Base-by-base conservation (phyloP, 345 rosid genomes). In the Hibiscus tridactylites region DNA sequence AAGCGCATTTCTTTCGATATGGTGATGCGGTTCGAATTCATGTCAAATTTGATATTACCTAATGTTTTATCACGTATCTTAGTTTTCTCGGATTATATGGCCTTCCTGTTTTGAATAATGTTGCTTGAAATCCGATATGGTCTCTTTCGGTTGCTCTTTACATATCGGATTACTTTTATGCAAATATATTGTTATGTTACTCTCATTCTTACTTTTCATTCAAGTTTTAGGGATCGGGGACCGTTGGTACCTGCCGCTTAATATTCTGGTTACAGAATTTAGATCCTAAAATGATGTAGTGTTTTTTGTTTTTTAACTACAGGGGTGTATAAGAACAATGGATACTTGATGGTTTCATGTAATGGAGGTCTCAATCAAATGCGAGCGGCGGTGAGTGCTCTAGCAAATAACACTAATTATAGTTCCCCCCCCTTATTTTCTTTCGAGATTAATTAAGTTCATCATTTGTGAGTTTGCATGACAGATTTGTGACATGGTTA, bases 241-340 rank as follows among this genome's bases (percentile, higher is more conserved):
- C 17, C 19, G 3, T 46, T 24, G 19, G 7, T 50, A 3, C 42
- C 3, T 16, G 21, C 61, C 12, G 0, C 28, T 15, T 49, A 46
- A 47, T 65, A 15, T 44, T 44, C 15, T 65, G 33, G 42, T 67
- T 28, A 7, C 26, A 6, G 39, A 67, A 49, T 26, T 67, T 66
- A 7, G 15, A 49, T 28, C 31, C 42, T 9, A 8, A 67, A 15
- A 10, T 21, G 21, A 0, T 21, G 19, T 33, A 42, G 39, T 35
- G 39, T 35, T 35, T 35, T 35, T 12, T 21, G 21, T 21, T 77
- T 33, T 24, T 58, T 76, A 35, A 58, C 3, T 56, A 28, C 74
- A 95, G 99, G 99, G 87, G 74, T 87, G 67, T 95, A 95, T 83
- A 86, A 85, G 77, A 92, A 92, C 89, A 96, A 92, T 79, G 98